phyloP scores from a whole-genome alignment of 2,329 filamentous ascomycete species.

The Nemania diffusa region DNA sequence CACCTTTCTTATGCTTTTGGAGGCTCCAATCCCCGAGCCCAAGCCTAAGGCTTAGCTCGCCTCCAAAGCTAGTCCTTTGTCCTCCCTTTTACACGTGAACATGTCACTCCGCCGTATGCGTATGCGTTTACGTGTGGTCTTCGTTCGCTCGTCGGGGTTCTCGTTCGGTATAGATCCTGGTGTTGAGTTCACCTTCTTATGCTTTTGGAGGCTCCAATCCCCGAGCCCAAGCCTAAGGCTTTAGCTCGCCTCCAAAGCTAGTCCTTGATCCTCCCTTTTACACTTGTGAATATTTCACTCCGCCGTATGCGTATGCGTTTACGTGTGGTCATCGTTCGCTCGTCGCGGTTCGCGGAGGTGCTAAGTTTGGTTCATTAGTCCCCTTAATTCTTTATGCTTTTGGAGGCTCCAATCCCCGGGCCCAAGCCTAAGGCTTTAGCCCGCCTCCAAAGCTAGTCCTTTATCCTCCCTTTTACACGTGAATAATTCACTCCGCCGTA shows the following conservation, averaged over 20 bases:
- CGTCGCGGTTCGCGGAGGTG: too few species aligned
- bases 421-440: slow-evolving; percentile 9
- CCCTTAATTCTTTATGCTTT: not conserved
- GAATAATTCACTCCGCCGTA: not conserved
- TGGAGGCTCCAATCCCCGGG: slow-evolving; percentile 1
- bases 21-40: not conserved
- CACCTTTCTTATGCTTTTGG: not conserved
- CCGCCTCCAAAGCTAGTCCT: slow-evolving; percentile 1
- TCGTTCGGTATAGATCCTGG: too few species aligned
- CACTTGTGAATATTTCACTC: too few species aligned
- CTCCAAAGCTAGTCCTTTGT: not conserved
- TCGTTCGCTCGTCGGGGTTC: too few species aligned
- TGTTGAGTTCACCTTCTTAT: too few species aligned
- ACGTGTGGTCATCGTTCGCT: too few species aligned
- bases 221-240: not conserved
- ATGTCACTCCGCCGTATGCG: not conserved
- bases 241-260: not conserved
- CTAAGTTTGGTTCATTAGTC: too few species aligned
- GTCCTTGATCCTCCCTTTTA: too few species aligned
- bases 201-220: not conserved
- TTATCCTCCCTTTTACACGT: not conserved
- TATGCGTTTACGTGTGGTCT: too few species aligned
- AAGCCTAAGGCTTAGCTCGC: not conserved
- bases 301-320: too few species aligned
- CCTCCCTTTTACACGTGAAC: not conserved